phyloP scores from a whole-genome alignment of 768 basidiomycete genomes.

The Chlorophyllum brunneum region DNA sequence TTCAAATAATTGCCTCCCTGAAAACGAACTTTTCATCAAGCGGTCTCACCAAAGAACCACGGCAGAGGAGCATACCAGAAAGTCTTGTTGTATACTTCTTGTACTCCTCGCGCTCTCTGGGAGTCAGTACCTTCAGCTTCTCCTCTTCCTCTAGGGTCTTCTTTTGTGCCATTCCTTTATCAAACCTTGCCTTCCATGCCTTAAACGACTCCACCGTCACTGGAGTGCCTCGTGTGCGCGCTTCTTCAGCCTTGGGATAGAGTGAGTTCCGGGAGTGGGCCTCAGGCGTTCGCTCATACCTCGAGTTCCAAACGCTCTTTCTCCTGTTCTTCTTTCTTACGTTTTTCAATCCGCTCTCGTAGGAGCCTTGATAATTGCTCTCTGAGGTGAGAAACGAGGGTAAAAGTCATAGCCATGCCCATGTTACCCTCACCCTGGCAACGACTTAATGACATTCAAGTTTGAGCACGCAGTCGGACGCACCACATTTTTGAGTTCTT shows the following conservation, averaged over 20 bases:
- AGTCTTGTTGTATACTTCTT: slow-evolving; percentile 58
- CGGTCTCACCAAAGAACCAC: neutral
- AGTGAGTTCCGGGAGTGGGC: neutral
- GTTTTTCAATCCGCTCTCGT: slow-evolving; percentile 50
- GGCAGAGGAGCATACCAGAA: slow-evolving; percentile 49
- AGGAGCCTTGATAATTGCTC: slow-evolving; percentile 71
- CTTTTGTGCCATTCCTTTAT: slow-evolving; percentile 56
- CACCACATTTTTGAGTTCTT: slow-evolving; percentile 55
- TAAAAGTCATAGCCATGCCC: slow-evolving; percentile 98
- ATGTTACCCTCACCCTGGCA: slow-evolving; percentile 77
- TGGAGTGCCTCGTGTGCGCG: slow-evolving; percentile 85
- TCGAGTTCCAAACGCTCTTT: slow-evolving; percentile 72
- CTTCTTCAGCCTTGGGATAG: slow-evolving; percentile 73
- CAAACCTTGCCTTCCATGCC: slow-evolving; percentile 79
- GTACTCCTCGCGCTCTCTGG: slow-evolving; percentile 85
- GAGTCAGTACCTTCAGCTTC: slow-evolving; percentile 57
- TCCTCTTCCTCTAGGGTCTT: slow-evolving; percentile 75
- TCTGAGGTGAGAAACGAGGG: slow-evolving; percentile 79
- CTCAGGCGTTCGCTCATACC: slow-evolving; percentile 36
- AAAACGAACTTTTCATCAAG: slow-evolving; percentile 2
- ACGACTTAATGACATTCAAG: slow-evolving; percentile 7
- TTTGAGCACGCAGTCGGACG: slow-evolving; percentile 20
- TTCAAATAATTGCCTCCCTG: slow-evolving; percentile 93
- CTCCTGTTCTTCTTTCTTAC: slow-evolving; percentile 62
- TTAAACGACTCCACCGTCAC: slow-evolving; percentile 82